Evolutionary conservation across 139 green algal species (phyloP).

Genomic region (Asterochloris sp.): DNA sequence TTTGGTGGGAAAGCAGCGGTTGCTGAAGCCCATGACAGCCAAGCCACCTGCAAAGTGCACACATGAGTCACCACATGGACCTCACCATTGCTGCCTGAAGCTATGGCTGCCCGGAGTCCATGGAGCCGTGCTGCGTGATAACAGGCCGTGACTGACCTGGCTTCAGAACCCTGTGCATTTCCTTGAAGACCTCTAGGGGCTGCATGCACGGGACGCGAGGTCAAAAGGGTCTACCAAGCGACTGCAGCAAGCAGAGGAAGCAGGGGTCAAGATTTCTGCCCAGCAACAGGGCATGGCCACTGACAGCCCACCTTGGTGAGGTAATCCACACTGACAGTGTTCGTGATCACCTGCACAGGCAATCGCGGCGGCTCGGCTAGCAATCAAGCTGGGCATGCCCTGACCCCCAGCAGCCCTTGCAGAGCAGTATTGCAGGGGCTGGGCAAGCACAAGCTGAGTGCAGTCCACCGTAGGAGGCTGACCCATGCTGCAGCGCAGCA

Average conservation of each 20-base stretch:
- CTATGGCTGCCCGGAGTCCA: too few relatives aligned
- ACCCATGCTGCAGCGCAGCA: too few relatives aligned
- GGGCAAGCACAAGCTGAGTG: too few relatives aligned
- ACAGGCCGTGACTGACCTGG: slow-evolving; percentile 35
- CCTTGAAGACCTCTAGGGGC: slow-evolving; percentile 62
- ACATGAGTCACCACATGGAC: too few relatives aligned
- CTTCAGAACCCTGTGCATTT: slow-evolving; percentile 83
- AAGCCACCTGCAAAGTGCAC: slow-evolving; percentile 45
- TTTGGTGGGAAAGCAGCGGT: slow-evolving; percentile 71
- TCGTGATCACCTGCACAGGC: slow-evolving; percentile 36
- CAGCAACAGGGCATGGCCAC: slow-evolving; percentile 36
- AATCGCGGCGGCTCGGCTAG: too few relatives aligned
- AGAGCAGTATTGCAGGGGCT: too few relatives aligned
- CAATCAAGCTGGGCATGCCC: too few relatives aligned
- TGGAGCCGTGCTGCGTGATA: too few relatives aligned
- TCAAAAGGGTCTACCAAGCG: not conserved
- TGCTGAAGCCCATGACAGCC: slow-evolving; percentile 79
- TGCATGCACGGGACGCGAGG: not conserved
- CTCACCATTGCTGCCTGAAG: too few relatives aligned
- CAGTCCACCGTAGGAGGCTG: too few relatives aligned
- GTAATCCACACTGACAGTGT: slow-evolving; percentile 68
- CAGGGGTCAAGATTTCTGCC: not conserved
- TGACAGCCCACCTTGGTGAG: slow-evolving; percentile 44
- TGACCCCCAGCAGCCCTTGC: too few relatives aligned
- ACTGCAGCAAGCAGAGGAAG: not conserved